These are phyloP conservation scores for Epichloe festucae DNA, from an alignment of 2,329 filamentous ascomycete genomes.

Conservation along the genomic window DNA sequence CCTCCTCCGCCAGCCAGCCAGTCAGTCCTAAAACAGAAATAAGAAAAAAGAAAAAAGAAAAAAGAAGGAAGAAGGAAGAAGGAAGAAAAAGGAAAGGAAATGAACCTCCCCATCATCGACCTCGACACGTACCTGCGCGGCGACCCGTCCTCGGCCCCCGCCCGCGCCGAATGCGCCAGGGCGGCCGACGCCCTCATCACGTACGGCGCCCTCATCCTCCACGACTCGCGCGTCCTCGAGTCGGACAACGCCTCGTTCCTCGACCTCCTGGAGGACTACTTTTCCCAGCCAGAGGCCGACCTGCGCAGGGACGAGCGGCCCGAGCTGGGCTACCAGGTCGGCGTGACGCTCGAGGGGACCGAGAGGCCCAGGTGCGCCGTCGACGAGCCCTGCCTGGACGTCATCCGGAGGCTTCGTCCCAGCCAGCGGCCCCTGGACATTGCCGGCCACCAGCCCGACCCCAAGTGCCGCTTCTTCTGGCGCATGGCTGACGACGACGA, in stretches of 20 bases:
- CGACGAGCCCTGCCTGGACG: slow-evolving; percentile 44
- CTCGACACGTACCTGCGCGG: slow-evolving; percentile 42
- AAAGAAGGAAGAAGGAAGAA: no score
- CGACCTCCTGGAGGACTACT: slow-evolving; percentile 52
- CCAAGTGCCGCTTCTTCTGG: slow-evolving; percentile 53
- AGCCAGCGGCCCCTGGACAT: slow-evolving; percentile 47
- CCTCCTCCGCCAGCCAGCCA: no score
- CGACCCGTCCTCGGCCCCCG: slow-evolving; percentile 27
- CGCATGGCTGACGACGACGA: slow-evolving; percentile 27
- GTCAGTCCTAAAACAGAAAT: no score
- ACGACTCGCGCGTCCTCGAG: slow-evolving; percentile 45
- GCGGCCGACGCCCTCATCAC: slow-evolving; percentile 44
- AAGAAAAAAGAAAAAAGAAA: no score
- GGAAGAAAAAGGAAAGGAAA: not conserved
- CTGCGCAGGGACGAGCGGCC: slow-evolving; percentile 41
- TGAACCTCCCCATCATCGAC: slow-evolving; percentile 48
- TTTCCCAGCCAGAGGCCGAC: slow-evolving; percentile 37
- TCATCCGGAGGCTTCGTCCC: slow-evolving; percentile 41
- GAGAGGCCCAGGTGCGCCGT: slow-evolving; percentile 52
- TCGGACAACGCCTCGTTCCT: slow-evolving; percentile 43
- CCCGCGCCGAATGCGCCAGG: slow-evolving; percentile 37
- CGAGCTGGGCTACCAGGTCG: slow-evolving; percentile 46
- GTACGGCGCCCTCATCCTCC: slow-evolving; percentile 46
- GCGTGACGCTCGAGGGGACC: slow-evolving; percentile 49
- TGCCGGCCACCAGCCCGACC: slow-evolving; percentile 41